Base-by-base conservation (phyloP, 2,329 filamentous ascomycete genomes). In the Aureobasidium uvarum region DNA sequence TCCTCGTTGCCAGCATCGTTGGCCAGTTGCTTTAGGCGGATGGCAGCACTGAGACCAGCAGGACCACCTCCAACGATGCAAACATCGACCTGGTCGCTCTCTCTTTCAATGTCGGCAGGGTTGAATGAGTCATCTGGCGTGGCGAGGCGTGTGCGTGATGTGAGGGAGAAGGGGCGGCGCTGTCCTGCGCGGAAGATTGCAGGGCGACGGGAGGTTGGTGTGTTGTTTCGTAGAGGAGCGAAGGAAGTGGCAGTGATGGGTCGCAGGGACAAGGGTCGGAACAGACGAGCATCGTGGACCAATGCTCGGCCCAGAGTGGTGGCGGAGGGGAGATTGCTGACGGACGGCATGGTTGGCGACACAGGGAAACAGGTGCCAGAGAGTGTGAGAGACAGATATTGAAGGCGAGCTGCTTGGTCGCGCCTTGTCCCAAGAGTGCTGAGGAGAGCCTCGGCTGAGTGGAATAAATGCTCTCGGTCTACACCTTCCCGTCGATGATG, bases 11-110 rank as follows among this genome's bases (percentile, higher is more conserved):
- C 94, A 39, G 91, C 91, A 74, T 93, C 92, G 74, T 93, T 97
- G 71, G 95, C 95, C 59, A 97, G 83, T 78, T 99, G 94, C 83
- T 98, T 98, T 64, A 99, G 81, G 70, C 91, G 89, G 74, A 99
- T 99, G 59, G 94, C 95, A 54, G 95, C 93, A 71, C 91, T 90
- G 70, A 99, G 84, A 67, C 95, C 95, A 62, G 95, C 91, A 62
- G 95, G 95, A n/a, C 95, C 94, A 77, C 91, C 95, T 73, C 95
- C 95, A 63, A 99, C 87, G 73, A 99, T 98, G 78, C 92, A 96
- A 36, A 99, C 93, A 78, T 99, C 95, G 36, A 99, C 95, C 79
- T 95, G 81, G 73, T 99, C 95, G 63, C 87, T 90, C 77, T 98
- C 95, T 69, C 95, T 89, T 69, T 98, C 94, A 66, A 93, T 82